Evolutionary conservation across 768 basidiomycete species (phyloP).

Genomic region (Podaxis sp.): DNA sequence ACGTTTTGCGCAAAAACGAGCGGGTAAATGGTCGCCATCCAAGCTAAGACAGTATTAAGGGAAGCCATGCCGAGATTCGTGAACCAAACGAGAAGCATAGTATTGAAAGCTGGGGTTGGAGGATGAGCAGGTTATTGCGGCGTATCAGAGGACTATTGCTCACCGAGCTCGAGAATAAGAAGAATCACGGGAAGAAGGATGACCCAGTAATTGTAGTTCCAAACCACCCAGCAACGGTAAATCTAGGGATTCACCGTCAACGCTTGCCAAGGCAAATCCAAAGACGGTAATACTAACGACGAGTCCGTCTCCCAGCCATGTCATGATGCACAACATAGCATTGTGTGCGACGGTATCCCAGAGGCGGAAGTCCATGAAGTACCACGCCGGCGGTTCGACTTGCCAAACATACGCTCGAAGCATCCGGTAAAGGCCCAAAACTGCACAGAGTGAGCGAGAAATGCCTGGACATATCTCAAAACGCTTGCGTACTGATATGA

Average conservation of each 20-base stretch:
- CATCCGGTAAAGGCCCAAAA: constrained; percentile 24
- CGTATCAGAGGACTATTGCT: constrained; percentile 16
- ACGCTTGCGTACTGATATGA: constrained; percentile 23
- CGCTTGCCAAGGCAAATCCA: neutral
- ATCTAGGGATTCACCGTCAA: constrained; percentile 20
- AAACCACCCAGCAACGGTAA: constrained; percentile 30
- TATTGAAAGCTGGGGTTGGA: constrained; percentile 19
- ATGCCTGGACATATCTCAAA: neutral
- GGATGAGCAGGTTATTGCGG: neutral
- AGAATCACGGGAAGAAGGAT: constrained; percentile 25
- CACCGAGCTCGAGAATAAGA: constrained; percentile 20
- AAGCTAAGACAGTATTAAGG: constrained; percentile 11
- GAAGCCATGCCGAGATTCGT: constrained; percentile 18
- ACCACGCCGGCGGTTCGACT: constrained; percentile 20
- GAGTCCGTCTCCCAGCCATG: constrained; percentile 29
- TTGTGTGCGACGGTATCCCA: constrained; percentile 27
- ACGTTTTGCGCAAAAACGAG: constrained; percentile 27
- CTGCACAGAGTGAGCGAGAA: constrained; percentile 1
- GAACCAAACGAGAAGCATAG: constrained; percentile 27
- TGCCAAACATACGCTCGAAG: constrained; percentile 22
- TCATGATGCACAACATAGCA: constrained; percentile 24
- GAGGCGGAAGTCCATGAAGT: constrained; percentile 23
- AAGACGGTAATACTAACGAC: constrained; percentile 21
- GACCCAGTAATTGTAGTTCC: constrained; percentile 23
- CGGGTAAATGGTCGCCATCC: constrained; percentile 27